These are phyloP conservation scores for Didymella keratinophila DNA, from an alignment of 2,329 filamentous ascomycete genomes.

Conservation along the genomic window DNA sequence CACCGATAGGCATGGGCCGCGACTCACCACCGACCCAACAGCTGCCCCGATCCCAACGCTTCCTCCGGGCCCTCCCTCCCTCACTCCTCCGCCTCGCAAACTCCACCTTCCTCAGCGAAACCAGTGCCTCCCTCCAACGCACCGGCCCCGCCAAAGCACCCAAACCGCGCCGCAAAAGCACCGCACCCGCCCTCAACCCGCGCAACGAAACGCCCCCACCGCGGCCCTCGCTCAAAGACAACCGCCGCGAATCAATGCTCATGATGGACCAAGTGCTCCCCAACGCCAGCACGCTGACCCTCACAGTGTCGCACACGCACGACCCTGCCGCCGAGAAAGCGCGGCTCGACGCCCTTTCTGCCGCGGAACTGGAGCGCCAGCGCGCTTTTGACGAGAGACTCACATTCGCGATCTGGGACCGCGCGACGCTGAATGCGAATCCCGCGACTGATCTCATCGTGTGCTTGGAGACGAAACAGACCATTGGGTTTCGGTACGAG, in stretches of 20 bases:
- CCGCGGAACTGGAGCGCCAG: constrained; percentile 76
- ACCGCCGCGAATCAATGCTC: constrained; percentile 57
- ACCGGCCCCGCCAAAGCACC: constrained; percentile 62
- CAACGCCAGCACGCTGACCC: constrained; percentile 45
- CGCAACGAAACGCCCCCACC: constrained; percentile 21
- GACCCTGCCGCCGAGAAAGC: constrained; percentile 45
- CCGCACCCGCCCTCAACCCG: constrained; percentile 22
- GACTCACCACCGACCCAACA: constrained; percentile 81
- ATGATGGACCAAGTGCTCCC: constrained; percentile 59
- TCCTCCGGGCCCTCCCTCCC: constrained; percentile 87
- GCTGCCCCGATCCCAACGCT: constrained; percentile 88
- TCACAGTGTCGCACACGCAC: constrained; percentile 36
- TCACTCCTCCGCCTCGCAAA: constrained; percentile 94
- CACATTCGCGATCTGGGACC: constrained; percentile 92
- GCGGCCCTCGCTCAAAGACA: constrained; percentile 41
- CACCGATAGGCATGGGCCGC: constrained; percentile 66
- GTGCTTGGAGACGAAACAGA: constrained; percentile 87
- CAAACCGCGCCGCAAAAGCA: constrained; percentile 45
- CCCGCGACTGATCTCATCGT: constrained; percentile 92
- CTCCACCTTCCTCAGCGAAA: constrained; percentile 92
- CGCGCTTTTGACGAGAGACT: constrained; percentile 81
- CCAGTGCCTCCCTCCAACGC: constrained; percentile 77
- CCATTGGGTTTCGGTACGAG: constrained; percentile 95
- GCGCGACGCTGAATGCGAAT: constrained; percentile 89
- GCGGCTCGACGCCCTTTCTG: constrained; percentile 61